phyloP scores from a whole-genome alignment of 1,284 basidiomycete genomes.

The Cryptococcus sp. region DNA sequence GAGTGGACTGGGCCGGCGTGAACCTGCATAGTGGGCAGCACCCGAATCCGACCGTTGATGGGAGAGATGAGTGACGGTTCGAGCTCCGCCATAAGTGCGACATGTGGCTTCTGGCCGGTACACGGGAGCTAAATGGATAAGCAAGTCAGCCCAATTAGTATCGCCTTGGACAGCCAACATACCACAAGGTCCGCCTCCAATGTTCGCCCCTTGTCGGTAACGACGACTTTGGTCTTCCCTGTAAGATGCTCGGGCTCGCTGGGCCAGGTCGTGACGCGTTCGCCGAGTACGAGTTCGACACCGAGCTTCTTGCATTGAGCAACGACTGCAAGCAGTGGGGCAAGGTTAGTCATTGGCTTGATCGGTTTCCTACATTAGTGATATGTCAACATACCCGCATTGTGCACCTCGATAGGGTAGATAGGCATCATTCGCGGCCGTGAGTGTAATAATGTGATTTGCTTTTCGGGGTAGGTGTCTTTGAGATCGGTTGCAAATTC shows the following conservation, averaged over 20 bases:
- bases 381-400: conserved; percentile 32
- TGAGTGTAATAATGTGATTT: conserved; percentile 56
- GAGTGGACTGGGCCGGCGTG: conserved; percentile 21
- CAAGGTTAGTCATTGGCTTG: conserved; percentile 9
- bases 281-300: conserved; percentile 53
- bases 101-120: conserved; percentile 74
- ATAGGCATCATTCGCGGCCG: conserved; percentile 53
- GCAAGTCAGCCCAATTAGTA: no score
- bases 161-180: conserved; percentile 20
- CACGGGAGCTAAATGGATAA: conserved; percentile 56
- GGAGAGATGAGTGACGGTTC: conserved; percentile 60
- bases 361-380: no score
- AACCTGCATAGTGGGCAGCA: conserved; percentile 65
- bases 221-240: conserved; percentile 53
- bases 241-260: conserved; percentile 36
- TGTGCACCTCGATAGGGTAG: conserved; percentile 54
- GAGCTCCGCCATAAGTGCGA: conserved; percentile 59
- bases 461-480: conserved; percentile 51
- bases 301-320: conserved; percentile 47
- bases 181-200: conserved; percentile 67
- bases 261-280: conserved; percentile 49
- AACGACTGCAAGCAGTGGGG: conserved; percentile 25
- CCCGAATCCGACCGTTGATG: conserved; percentile 56
- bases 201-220: conserved; percentile 62
- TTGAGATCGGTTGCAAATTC: conserved; percentile 57